A percentile compares a stretch with the other conserved stretches of the same genome.
phyloP scores from a whole-genome alignment of 345 rosid genomes.

The Citrus reticulata region DNA sequence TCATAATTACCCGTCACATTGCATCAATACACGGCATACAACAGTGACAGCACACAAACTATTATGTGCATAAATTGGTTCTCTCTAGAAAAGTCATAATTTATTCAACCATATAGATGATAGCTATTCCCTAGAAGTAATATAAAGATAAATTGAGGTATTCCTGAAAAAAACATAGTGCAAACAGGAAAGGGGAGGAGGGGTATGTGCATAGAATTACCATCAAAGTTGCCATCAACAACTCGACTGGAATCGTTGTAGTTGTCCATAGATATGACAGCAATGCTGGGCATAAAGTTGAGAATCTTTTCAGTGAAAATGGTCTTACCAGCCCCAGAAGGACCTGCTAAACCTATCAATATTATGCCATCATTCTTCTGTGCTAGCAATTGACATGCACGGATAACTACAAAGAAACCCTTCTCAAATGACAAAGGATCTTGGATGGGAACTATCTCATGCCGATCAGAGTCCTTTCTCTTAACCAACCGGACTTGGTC shows the following conservation, averaged over 20 bases:
- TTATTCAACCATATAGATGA: not conserved
- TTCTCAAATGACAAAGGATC: slow-evolving; percentile 81
- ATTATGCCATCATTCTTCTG: slow-evolving; percentile 86
- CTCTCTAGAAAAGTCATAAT: not conserved
- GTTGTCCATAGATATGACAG: slow-evolving; percentile 91
- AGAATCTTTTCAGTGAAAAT: slow-evolving; percentile 88
- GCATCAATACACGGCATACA: not conserved
- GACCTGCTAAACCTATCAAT: slow-evolving; percentile 91
- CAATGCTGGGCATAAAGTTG: slow-evolving; percentile 82
- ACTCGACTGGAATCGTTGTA: slow-evolving; percentile 87
- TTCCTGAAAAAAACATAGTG: not conserved
- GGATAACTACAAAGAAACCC: slow-evolving; percentile 85
- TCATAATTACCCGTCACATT: not conserved
- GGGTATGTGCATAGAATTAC: slow-evolving; percentile 28
- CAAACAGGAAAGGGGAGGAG: not conserved
- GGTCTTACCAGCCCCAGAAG: slow-evolving; percentile 99
- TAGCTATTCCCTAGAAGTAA: not conserved
- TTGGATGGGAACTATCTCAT: slow-evolving; percentile 70
- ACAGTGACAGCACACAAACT: not conserved
- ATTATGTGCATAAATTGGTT: not conserved
- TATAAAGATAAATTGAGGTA: not conserved
- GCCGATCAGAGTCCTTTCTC: slow-evolving; percentile 67
- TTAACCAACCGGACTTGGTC: slow-evolving; percentile 76
- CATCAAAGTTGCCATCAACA: slow-evolving; percentile 96
- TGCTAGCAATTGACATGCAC: slow-evolving; percentile 84